Percentiles rank a stretch among this genome's conserved stretches.
Evolutionary conservation across 495 filamentous ascomycete genomes (phyloP).

Genomic region (Neurospora sp.): DNA sequence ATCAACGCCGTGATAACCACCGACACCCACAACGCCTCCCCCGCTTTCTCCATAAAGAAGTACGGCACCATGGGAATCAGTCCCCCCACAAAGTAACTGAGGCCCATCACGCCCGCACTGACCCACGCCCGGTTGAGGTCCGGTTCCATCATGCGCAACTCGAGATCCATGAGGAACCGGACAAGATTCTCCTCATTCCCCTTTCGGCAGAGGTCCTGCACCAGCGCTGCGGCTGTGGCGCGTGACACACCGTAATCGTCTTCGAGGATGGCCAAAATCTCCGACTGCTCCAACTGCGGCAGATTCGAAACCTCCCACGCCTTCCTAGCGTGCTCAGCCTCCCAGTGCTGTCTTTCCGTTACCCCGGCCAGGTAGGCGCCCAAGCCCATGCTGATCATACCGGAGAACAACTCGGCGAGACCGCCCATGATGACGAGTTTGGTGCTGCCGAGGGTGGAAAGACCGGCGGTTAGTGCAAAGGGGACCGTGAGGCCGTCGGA

Average conservation of each 20-base stretch:
- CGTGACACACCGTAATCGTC: conserved; percentile 28
- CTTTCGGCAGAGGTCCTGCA: conserved; percentile 25
- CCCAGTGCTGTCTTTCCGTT: conserved; percentile 39
- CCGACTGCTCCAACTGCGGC: conserved; percentile 33
- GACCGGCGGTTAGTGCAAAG: conserved; percentile 45
- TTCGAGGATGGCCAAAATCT: conserved; percentile 32
- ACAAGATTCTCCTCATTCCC: conserved; percentile 35
- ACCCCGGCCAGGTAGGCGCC: conserved; percentile 46
- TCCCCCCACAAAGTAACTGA: conserved; percentile 46
- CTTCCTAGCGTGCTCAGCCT: conserved; percentile 36
- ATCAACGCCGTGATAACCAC: conserved; percentile 43
- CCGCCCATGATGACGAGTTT: conserved; percentile 51
- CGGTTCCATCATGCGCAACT: conserved; percentile 38
- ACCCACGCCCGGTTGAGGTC: conserved; percentile 31
- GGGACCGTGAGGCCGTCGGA: conserved; percentile 48
- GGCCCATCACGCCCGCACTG: conserved; percentile 40
- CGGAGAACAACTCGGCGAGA: conserved; percentile 52
- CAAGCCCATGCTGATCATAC: conserved; percentile 53
- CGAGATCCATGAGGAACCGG: conserved; percentile 46
- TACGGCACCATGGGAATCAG: conserved; percentile 50
- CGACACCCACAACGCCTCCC: conserved; percentile 37
- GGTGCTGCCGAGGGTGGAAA: conserved; percentile 41
- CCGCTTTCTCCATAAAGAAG: conserved; percentile 35
- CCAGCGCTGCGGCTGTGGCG: conserved; percentile 22
- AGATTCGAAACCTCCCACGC: conserved; percentile 27